Evolutionary conservation across 2,329 filamentous ascomycete genomes (phyloP).

Genomic region (Fusarium sp.): DNA sequence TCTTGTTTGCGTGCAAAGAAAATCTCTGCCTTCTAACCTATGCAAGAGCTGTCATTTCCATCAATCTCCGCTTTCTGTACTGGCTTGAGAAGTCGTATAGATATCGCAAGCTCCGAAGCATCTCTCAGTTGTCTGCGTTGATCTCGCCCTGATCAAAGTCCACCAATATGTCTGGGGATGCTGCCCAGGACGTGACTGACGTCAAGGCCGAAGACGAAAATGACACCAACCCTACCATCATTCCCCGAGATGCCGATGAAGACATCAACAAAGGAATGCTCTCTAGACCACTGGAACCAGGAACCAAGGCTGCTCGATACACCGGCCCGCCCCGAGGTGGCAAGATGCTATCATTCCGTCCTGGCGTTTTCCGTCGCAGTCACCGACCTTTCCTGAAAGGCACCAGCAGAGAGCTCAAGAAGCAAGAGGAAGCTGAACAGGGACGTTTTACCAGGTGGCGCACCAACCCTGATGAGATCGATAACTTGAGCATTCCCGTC

Average conservation of each 20-base stretch:
- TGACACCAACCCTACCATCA: not conserved
- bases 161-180: accelerated
- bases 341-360: not conserved
- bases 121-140: not conserved
- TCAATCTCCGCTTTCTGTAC: accelerated
- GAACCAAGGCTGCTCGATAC: not conserved
- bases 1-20: not conserved
- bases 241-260: accelerated
- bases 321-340: accelerated
- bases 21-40: not conserved
- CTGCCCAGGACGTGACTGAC: not conserved
- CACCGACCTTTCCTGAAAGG: not conserved
- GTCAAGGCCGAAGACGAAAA: not conserved
- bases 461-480: not conserved
- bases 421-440: not conserved
- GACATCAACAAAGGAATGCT: not conserved
- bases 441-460: not conserved
- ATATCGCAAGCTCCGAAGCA: not conserved
- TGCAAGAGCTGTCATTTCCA: accelerated
- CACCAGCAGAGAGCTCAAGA: not conserved
- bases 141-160: not conserved
- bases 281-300: accelerated
- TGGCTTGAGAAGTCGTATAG: accelerated
- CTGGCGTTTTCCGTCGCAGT: not conserved
- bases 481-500: not conserved